Evolutionary conservation across 371 early-diverging fungal genomes (phyloP), one percentile per base, ranked within the genome.

Genomic region (Batkoa obscura): DNA sequence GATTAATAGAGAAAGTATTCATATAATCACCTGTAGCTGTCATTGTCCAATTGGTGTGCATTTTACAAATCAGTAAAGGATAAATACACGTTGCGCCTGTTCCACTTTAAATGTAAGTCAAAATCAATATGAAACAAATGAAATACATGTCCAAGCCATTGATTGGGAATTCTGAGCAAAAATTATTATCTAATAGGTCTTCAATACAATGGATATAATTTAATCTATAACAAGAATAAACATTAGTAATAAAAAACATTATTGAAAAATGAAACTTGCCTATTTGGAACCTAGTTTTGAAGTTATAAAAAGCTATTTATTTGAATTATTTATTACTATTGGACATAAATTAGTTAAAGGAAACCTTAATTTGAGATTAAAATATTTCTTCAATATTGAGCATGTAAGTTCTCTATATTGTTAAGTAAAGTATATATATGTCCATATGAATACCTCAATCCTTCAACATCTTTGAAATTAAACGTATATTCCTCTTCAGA

Each of bases 41-140:
- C 48, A 47, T 47, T 47, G 10, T 47, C 48, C 48, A 47, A 32
- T 30, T 47, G 31, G 48, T 6, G 31, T 47, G 48, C 15, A n/a
- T 47, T n/a, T n/a, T 12, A 32, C 48, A 47, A 30, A 47, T 47
- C n/a, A 47, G 48, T 32, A 47, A 47, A 47, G 48, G 48, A 30
- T 47, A 47, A 47, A 47, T 47, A 32, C 48, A 47, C 10, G 48
- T 23, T 8, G 48, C 15, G 10, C 48, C 48, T 12, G 48, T 47
- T 8, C 48, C 48, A 32, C 48, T 47, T 10, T 6, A 10, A 47
- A 41, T 9, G 42, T 41, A 42, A 15, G 15, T 42, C 15, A 42
- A 15, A 15, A 13, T 47, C 15, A 15, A 47, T 47, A 30, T 47
- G 23, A 47, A 47, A 32, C 6, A 15, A 15, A 47, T n/a, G 48